Evolutionary conservation across 768 basidiomycete species (phyloP).

Genomic region (Porphyrellus cyaneotinctus): DNA sequence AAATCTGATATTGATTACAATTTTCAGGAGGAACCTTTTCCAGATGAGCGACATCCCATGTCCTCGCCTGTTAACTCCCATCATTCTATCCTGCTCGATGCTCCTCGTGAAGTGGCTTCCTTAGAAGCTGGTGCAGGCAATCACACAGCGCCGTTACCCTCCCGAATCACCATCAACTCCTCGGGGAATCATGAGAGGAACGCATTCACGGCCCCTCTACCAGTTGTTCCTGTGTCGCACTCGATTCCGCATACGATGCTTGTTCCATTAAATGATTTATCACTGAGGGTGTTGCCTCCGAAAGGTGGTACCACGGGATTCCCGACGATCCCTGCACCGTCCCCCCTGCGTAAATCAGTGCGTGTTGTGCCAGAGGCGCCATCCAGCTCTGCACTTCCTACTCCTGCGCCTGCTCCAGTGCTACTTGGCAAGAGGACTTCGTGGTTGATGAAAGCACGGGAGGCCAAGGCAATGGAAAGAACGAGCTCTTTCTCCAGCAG

Average conservation of each 20-base stretch:
- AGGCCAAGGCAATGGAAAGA: conserved; percentile 62
- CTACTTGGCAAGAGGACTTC: conserved; percentile 65
- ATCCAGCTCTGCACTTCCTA: conserved; percentile 29
- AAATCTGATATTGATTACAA: neutral
- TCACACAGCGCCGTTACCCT: conserved; percentile 21
- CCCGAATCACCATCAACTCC: conserved; percentile 1
- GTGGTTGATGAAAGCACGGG: conserved; percentile 75
- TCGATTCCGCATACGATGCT: conserved; percentile 18
- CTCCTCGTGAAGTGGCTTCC: conserved; percentile 23
- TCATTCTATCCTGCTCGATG: conserved; percentile 38
- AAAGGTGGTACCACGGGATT: conserved; percentile 46
- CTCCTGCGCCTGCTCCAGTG: conserved; percentile 35
- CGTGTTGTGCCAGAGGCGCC: conserved; percentile 47
- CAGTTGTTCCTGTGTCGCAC: conserved; percentile 12
- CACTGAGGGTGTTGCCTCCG: conserved; percentile 27
- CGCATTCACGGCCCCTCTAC: conserved; percentile 24
- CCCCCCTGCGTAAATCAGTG: conserved; percentile 66
- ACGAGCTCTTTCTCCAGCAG: conserved; percentile 30
- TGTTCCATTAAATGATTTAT: conserved; percentile 36
- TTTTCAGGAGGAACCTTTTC: conserved; percentile 11
- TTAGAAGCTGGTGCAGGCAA: conserved; percentile 3
- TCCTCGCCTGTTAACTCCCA: conserved; percentile 35
- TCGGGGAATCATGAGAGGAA: conserved; percentile 11
- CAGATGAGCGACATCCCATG: conserved; percentile 13
- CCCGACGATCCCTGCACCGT: conserved; percentile 63